These are phyloP conservation scores for Plasmodium ovale DNA, from an alignment of 169 alveolate species.

Conservation along the genomic window DNA sequence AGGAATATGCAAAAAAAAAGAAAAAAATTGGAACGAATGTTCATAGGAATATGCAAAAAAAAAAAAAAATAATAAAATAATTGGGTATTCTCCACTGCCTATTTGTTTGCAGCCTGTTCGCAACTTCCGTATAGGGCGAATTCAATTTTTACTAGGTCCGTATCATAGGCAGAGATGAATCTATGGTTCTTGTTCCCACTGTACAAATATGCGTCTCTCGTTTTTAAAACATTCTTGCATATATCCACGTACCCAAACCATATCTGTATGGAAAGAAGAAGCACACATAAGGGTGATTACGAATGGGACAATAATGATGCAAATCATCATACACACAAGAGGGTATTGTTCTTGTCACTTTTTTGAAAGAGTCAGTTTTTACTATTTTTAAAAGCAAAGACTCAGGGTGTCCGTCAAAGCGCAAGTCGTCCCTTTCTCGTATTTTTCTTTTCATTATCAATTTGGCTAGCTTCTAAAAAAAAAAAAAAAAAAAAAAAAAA, in stretches of 20 bases:
- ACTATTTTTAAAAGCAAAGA: slow-evolving; percentile 45
- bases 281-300: neutral
- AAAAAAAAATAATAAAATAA: neutral
- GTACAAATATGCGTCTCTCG: slow-evolving; percentile 33
- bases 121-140: neutral
- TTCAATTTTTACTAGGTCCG: slow-evolving; percentile 30
- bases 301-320: no score
- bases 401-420: slow-evolving; percentile 65
- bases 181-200: slow-evolving; percentile 32
- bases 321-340: neutral
- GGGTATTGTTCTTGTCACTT: neutral
- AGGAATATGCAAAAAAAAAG: neutral
- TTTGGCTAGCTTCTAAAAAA: slow-evolving; percentile 28
- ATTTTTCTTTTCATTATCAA: slow-evolving; percentile 26
- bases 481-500: neutral
- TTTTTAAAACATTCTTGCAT: slow-evolving; percentile 35
- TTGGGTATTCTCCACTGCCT: neutral
- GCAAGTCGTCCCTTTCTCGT: slow-evolving; percentile 41
- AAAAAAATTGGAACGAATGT: neutral
- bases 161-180: slow-evolving; percentile 37
- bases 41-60: neutral
- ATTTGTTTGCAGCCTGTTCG: no score
- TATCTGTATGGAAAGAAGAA: slow-evolving; percentile 7
- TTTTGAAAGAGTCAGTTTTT: neutral
- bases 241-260: slow-evolving; percentile 63